Evolutionary conservation across 2,329 filamentous ascomycete species (phyloP).

Genomic region (Remersonia thermophila): DNA sequence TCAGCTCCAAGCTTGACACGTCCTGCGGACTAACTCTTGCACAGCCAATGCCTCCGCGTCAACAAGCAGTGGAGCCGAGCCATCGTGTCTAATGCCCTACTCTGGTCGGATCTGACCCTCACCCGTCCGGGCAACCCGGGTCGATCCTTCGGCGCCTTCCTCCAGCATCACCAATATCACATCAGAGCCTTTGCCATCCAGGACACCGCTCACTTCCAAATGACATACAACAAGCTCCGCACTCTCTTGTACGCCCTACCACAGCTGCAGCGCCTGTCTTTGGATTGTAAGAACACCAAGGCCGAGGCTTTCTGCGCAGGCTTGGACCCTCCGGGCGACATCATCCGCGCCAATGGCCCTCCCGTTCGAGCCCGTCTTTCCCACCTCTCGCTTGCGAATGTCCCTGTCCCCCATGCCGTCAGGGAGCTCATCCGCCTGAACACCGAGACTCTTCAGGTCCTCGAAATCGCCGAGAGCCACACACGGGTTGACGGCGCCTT

Average conservation of each 20-base stretch:
- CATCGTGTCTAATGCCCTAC: conserved; percentile 5
- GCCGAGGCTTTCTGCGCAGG: no score
- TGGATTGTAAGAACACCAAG: background rate
- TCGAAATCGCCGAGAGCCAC: conserved; percentile 3
- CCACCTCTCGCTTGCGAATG: background rate
- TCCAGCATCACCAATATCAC: conserved; percentile 6
- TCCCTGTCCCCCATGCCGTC: no score
- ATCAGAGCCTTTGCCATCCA: conserved; percentile 10
- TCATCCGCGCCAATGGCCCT: no score
- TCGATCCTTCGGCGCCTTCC: conserved; percentile 8
- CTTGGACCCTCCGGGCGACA: no score
- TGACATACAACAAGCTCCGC: conserved; percentile 5
- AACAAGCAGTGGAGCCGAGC: conserved; percentile 12
- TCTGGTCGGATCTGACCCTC: conserved; percentile 10
- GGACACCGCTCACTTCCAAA: conserved; percentile 7
- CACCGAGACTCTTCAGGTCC: background rate
- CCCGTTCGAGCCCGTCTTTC: no score
- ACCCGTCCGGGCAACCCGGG: conserved; percentile 5
- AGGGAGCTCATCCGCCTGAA: background rate
- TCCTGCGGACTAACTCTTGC: conserved; percentile 5
- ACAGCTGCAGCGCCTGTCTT: conserved; percentile 7
- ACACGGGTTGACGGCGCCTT: background rate
- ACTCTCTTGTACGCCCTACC: conserved; percentile 8
- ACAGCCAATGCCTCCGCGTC: conserved; percentile 11
- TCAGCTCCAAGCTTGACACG: no score